A percentile compares a stretch with the other conserved stretches of the same genome.
These are phyloP conservation scores for Lentinula boryana DNA, from an alignment of 768 basidiomycete genomes.

Conservation along the genomic window DNA sequence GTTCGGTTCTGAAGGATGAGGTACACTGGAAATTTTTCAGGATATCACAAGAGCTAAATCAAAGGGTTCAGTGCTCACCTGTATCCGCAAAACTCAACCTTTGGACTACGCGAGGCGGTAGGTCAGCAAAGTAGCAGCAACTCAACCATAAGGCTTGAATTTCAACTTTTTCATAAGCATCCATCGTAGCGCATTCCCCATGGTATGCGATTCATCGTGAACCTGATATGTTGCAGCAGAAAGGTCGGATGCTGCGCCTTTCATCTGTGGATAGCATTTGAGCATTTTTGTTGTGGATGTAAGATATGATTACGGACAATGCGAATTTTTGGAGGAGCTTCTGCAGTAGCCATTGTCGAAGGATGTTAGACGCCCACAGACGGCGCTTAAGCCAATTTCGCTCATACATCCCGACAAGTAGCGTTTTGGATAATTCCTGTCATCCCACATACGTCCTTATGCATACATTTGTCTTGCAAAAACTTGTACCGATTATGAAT, in stretches of 20 bases:
- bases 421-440: too few relatives aligned
- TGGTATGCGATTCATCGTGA: slow-evolving; percentile 90
- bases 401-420: too few relatives aligned
- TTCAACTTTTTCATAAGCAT: slow-evolving; percentile 99
- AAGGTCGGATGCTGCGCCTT: slow-evolving; percentile 74
- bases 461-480: too few relatives aligned
- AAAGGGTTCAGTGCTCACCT: slow-evolving; percentile 44
- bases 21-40: slow-evolving; percentile 43
- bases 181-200: slow-evolving; percentile 93
- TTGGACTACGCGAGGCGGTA: slow-evolving; percentile 52
- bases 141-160: too few relatives aligned
- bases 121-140: not conserved
- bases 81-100: slow-evolving; percentile 98
- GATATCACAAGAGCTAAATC: not conserved
- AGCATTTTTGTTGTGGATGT: not conserved
- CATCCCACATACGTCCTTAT: too few relatives aligned
- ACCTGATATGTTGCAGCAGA: slow-evolving; percentile 91
- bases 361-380: too few relatives aligned
- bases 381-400: too few relatives aligned
- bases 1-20: slow-evolving; percentile 95
- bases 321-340: not conserved
- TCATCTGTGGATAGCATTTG: slow-evolving; percentile 49
- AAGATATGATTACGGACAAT: not conserved
- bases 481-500: too few relatives aligned
- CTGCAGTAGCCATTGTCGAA: slow-evolving; percentile 12